Conservation (phyloP, 257 asterid genomes). For the Galeopsis tetrahit region DNA sequence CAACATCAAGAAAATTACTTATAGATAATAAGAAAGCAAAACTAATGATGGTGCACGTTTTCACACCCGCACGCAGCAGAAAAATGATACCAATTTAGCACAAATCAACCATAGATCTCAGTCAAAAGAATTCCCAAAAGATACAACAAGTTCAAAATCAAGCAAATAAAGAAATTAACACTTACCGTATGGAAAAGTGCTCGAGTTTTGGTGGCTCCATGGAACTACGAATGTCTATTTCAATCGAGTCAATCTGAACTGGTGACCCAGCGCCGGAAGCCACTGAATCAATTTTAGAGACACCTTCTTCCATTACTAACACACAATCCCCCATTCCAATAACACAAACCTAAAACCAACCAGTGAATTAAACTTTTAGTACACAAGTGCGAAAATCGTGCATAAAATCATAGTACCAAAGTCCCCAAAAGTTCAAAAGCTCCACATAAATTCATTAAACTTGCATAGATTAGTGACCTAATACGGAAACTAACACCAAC, state of each 20-base stretch:
- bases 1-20: too few species aligned
- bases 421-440: background rate
- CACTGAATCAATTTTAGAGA: constrained; percentile 27
- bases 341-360: constrained; percentile 32
- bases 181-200: constrained; percentile 83
- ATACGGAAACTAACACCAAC: background rate
- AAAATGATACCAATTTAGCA: background rate
- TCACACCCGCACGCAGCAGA: background rate
- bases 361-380: constrained; percentile 27
- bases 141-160: background rate
- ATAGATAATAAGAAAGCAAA: background rate
- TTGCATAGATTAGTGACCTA: background rate
- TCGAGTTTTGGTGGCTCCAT: constrained; percentile 42
- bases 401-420: constrained; percentile 34
- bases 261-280: constrained; percentile 46
- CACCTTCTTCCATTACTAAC: constrained; percentile 40
- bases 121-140: background rate
- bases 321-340: constrained; percentile 48
- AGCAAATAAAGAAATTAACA: constrained; percentile 14
- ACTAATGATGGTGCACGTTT: background rate
- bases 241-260: constrained; percentile 56
- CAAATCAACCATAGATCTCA: background rate
- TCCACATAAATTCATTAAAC: background rate
- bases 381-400: constrained; percentile 2
- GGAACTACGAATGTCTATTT: constrained; percentile 53